Percentiles rank a stretch among this genome's conserved stretches.
Evolutionary conservation across 2,329 filamentous ascomycete species (phyloP).

Genomic region (Hymenoscyphus scutula): DNA sequence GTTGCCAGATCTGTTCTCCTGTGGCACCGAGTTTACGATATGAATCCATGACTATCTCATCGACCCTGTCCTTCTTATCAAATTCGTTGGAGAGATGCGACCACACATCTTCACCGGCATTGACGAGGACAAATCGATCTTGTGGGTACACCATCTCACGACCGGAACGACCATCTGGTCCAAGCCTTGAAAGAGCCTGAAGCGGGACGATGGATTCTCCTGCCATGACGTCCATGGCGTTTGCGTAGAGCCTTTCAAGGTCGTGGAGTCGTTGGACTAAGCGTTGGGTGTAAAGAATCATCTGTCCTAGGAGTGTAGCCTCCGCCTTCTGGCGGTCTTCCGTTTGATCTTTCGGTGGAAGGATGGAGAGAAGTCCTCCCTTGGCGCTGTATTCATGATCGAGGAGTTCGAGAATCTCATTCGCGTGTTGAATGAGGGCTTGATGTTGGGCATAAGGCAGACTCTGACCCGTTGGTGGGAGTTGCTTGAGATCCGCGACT

Average conservation of each 20-base stretch:
- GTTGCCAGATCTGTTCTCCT: constrained; percentile 38
- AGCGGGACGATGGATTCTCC: constrained; percentile 50
- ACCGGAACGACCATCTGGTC: constrained; percentile 47
- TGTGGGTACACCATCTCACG: constrained; percentile 54
- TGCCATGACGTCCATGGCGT: constrained; percentile 48
- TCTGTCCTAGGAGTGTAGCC: constrained; percentile 55
- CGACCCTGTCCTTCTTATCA: constrained; percentile 32
- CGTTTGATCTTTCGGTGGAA: constrained; percentile 44
- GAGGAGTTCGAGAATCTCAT: constrained; percentile 57
- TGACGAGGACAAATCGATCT: constrained; percentile 54
- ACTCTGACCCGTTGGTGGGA: constrained; percentile 15
- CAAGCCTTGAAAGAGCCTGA: constrained; percentile 52
- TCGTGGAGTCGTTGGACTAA: constrained; percentile 55
- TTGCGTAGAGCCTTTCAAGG: constrained; percentile 53
- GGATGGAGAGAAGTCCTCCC: constrained; percentile 54
- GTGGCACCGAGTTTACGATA: constrained; percentile 41
- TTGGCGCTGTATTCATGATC: constrained; percentile 57
- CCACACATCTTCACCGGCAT: constrained; percentile 52
- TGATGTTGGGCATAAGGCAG: constrained; percentile 32
- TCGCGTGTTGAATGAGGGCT: constrained; percentile 54
- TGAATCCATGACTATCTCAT: constrained; percentile 42
- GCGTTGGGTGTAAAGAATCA: constrained; percentile 53
- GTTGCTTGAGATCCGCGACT: constrained; percentile 5
- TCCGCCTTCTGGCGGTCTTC: constrained; percentile 45
- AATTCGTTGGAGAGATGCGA: constrained; percentile 46